A percentile compares a stretch with the other conserved stretches of the same genome.
Conservation (phyloP, 148 eudicot genomes). For the Silene conica region DNA sequence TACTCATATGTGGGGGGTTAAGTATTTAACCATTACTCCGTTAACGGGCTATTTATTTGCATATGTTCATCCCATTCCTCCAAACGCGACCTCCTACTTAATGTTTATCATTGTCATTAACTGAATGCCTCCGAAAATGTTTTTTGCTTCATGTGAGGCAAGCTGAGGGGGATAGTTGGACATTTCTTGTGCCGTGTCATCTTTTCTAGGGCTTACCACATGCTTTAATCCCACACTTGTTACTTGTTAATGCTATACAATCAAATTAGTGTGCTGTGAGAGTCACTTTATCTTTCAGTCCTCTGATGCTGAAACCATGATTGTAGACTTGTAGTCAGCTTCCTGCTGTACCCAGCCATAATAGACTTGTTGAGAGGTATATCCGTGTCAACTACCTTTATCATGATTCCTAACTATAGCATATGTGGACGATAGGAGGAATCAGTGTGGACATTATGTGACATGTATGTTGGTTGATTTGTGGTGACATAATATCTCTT, state of each 20-base stretch:
- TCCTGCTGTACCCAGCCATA: neutral
- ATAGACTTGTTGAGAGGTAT: neutral
- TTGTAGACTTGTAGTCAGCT: neutral
- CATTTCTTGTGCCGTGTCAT: neutral
- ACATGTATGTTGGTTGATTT: neutral
- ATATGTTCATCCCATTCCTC: too few relatives aligned
- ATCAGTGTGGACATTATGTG: neutral
- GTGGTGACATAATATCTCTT: neutral
- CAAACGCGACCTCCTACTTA: neutral
- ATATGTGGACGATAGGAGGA: neutral
- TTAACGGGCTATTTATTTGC: too few relatives aligned
- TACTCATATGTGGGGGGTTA: too few relatives aligned
- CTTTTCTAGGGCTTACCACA: neutral
- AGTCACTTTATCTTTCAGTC: neutral
- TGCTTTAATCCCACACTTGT: neutral
- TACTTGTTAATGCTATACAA: neutral
- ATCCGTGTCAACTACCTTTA: too few relatives aligned
- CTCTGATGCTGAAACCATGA: neutral
- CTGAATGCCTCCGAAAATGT: neutral
- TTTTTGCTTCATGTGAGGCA: neutral
- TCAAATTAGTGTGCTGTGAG: neutral
- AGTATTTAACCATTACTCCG: neutral
- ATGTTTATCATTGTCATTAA: too few relatives aligned
- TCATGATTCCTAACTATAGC: too few relatives aligned
- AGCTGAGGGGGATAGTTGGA: neutral